phyloP scores from a whole-genome alignment of 345 rosid genomes.

The Erucastrum elatum region DNA sequence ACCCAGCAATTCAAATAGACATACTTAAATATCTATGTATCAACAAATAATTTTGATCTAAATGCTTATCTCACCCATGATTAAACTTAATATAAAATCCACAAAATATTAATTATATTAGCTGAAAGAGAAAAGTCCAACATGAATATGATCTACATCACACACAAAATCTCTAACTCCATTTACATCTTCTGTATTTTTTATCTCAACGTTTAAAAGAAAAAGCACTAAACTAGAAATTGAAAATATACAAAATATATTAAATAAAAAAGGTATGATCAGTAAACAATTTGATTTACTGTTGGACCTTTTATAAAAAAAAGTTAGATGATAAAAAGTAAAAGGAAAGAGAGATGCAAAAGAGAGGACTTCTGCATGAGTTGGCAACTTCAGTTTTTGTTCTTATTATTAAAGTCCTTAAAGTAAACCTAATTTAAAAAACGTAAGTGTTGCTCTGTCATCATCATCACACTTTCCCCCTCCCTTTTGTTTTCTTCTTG shows the following conservation, averaged over 20 bases:
- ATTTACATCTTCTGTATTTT: neutral
- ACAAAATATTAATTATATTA: neutral
- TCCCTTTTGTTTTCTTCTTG: slow-evolving; percentile 35
- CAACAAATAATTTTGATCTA: neutral
- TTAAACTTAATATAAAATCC: neutral
- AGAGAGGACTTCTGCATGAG: slow-evolving; percentile 37
- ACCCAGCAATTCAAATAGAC: neutral
- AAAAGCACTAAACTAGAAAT: neutral
- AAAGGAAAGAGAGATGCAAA: slow-evolving; percentile 37
- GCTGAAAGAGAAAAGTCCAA: neutral
- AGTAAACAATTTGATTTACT: slow-evolving; percentile 8
- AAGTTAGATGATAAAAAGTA: slow-evolving; percentile 22
- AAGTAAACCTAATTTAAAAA: slow-evolving; percentile 1
- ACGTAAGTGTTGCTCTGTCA: slow-evolving; percentile 38
- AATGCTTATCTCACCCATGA: slow-evolving; percentile 19
- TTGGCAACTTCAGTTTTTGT: slow-evolving; percentile 35
- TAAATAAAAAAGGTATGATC: neutral
- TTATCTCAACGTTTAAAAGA: neutral
- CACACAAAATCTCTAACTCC: neutral
- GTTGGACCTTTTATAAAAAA: neutral
- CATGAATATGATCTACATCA: slow-evolving; percentile 3
- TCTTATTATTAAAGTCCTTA: slow-evolving; percentile 23
- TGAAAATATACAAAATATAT: neutral
- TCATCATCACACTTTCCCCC: slow-evolving; percentile 34
- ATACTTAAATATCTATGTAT: neutral